Conservation (phyloP, 371 early-diverging fungal species). For the Blakeslea trispora region DNA sequence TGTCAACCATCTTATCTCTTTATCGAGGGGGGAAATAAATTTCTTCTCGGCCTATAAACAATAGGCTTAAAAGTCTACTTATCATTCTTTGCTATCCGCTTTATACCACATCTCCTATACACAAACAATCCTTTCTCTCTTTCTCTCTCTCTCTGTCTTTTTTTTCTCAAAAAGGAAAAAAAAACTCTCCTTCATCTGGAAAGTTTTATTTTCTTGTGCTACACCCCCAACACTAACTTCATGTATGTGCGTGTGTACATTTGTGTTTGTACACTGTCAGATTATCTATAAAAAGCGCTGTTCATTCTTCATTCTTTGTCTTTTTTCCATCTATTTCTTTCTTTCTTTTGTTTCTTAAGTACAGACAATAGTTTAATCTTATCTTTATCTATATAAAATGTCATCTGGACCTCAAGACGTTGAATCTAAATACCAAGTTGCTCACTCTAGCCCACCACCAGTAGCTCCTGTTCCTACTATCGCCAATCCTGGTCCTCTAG, state of each 20-base stretch:
- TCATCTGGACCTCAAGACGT: constrained; percentile 27
- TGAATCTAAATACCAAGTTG: constrained; percentile 29
- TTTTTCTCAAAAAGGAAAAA: not conserved
- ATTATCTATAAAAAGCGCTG: not conserved
- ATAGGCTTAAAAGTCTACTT: too few relatives aligned
- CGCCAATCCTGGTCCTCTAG: constrained; percentile 78
- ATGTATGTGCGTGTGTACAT: not conserved
- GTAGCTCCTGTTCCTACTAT: constrained; percentile 34
- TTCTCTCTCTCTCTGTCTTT: not conserved
- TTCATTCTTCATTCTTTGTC: constrained; percentile 11
- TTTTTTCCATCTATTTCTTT: constrained; percentile 11
- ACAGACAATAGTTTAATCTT: constrained; percentile 1
- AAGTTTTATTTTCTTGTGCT: not conserved
- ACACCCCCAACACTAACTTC: not conserved
- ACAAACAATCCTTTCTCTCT: not conserved
- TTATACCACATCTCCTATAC: not conserved
- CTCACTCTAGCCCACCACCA: constrained; percentile 18
- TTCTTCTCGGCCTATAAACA: too few relatives aligned
- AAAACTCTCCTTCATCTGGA: not conserved
- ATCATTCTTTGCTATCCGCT: too few relatives aligned
- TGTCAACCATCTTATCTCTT: too few relatives aligned
- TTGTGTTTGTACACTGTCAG: not conserved
- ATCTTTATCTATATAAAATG: constrained; percentile 12
- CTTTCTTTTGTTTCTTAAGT: constrained; percentile 5
- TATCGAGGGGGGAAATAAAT: too few relatives aligned